phyloP scores from a whole-genome alignment of 805 yeast genomes.

The Metschnikowia chrysomelidarum region DNA sequence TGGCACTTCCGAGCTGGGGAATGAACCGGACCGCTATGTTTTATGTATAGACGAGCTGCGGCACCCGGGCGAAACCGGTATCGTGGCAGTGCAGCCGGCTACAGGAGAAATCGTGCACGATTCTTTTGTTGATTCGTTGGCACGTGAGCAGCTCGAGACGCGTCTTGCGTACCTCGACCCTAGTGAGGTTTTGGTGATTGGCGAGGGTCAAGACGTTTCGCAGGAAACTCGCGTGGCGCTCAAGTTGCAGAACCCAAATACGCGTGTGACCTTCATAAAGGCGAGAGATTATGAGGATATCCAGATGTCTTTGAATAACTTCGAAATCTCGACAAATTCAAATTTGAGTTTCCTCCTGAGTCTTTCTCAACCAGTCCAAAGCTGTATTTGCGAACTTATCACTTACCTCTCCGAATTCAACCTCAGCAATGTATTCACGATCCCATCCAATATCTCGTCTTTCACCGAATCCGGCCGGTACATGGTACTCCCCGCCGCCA shows the following conservation, averaged over 20 bases:
- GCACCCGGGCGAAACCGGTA: slow-evolving; percentile 22
- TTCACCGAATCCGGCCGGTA: slow-evolving; percentile 50
- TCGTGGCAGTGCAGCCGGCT: slow-evolving; percentile 66
- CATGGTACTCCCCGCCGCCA: slow-evolving; percentile 60
- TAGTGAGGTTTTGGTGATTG: slow-evolving; percentile 58
- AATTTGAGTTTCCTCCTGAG: slow-evolving; percentile 25
- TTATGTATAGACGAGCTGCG: slow-evolving; percentile 37
- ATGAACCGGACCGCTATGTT: slow-evolving; percentile 41
- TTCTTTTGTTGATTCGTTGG: slow-evolving; percentile 55
- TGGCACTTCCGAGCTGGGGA: neutral
- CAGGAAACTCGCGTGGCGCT: slow-evolving; percentile 26
- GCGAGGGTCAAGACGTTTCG: slow-evolving; percentile 32
- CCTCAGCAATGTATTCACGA: slow-evolving; percentile 53
- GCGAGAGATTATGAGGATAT: slow-evolving; percentile 6
- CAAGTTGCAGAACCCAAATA: slow-evolving; percentile 19
- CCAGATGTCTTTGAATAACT: slow-evolving; percentile 22
- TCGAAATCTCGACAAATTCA: too few relatives aligned
- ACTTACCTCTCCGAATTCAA: slow-evolving; percentile 61
- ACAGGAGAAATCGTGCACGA: slow-evolving; percentile 80
- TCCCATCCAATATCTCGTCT: slow-evolving; percentile 48
- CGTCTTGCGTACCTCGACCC: slow-evolving; percentile 75
- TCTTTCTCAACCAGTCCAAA: slow-evolving; percentile 23
- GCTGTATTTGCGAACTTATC: slow-evolving; percentile 47
- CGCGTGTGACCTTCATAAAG: slow-evolving; percentile 9
- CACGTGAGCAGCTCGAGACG: slow-evolving; percentile 67